Evolutionary conservation across 2,329 filamentous ascomycete species (phyloP).

Genomic region (Cucurbitaria berberidis): DNA sequence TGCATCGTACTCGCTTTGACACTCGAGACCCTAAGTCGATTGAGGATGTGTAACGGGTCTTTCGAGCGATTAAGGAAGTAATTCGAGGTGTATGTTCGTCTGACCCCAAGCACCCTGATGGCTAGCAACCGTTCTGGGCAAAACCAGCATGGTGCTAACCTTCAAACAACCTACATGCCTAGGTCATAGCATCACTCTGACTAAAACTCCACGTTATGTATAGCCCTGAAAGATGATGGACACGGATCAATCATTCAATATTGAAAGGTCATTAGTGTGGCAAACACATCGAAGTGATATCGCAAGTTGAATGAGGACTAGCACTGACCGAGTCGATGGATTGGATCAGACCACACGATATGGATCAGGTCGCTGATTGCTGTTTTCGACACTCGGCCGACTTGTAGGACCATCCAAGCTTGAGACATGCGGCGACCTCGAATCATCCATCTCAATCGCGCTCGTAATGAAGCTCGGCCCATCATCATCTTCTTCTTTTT

Average conservation of each 20-base stretch:
- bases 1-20: conserved; percentile 20
- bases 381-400: conserved; percentile 19
- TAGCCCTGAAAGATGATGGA: background rate
- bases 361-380: conserved; percentile 15
- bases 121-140: conserved; percentile 10
- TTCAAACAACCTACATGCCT: background rate
- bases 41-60: background rate
- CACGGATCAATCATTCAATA: background rate
- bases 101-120: conserved; percentile 29
- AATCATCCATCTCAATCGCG: conserved; percentile 32
- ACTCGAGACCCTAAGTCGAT: background rate
- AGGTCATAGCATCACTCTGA: background rate
- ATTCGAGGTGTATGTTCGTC: background rate
- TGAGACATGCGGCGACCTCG: conserved; percentile 12
- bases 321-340: conserved; percentile 2
- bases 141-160: conserved; percentile 34
- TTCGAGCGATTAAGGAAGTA: background rate
- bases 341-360: conserved; percentile 16
- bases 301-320: background rate
- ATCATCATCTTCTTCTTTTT: conserved; percentile 14
- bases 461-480: conserved; percentile 32
- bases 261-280: background rate
- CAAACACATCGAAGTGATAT: background rate
- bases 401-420: conserved; percentile 17
- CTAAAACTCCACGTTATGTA: background rate